These are phyloP conservation scores for Barnettozyma botsteinii DNA, from an alignment of 805 yeast species.

Conservation along the genomic window DNA sequence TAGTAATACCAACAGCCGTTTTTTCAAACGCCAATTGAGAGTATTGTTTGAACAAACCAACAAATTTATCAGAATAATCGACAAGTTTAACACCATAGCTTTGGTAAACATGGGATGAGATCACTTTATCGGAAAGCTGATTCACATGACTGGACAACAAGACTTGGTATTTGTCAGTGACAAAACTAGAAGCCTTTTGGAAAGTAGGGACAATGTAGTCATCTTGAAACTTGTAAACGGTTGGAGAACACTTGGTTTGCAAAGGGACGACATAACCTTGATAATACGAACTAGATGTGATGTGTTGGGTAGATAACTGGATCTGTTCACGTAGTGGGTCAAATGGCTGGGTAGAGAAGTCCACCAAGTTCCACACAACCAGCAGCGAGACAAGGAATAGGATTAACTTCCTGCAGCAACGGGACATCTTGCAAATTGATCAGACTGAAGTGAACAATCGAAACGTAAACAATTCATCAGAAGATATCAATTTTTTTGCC, in stretches of 20 bases:
- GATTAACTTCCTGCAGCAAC: conserved; percentile 12
- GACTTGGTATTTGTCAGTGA: conserved; percentile 11
- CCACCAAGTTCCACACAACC: conserved; percentile 15
- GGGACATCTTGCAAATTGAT: conserved; percentile 2
- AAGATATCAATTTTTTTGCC: too few relatives aligned
- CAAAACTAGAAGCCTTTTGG: not conserved
- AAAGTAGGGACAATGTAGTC: conserved; percentile 12
- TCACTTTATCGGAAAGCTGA: conserved; percentile 2
- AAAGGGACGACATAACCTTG: conserved; percentile 18
- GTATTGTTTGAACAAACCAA: not conserved
- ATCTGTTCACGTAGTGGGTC: conserved; percentile 20
- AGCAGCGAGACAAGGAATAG: conserved; percentile 11
- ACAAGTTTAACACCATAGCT: not conserved
- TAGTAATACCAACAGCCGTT: not conserved
- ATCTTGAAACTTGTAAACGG: conserved; percentile 3
- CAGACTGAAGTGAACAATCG: not conserved
- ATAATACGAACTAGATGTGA: conserved; percentile 13
- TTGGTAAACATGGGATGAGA: conserved; percentile 7
- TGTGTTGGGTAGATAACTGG: conserved; percentile 2
- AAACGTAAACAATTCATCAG: not conserved
- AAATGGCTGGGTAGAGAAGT: conserved; percentile 19
- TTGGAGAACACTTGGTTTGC: conserved; percentile 11
- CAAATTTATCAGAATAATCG: not conserved
- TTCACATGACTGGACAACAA: conserved; percentile 13
- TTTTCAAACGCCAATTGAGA: conserved; percentile 2